A percentile compares a stretch with the other conserved stretches of the same genome.
phyloP scores from a whole-genome alignment of 2,329 filamentous ascomycete genomes.

The Hypomyces rosellus region DNA sequence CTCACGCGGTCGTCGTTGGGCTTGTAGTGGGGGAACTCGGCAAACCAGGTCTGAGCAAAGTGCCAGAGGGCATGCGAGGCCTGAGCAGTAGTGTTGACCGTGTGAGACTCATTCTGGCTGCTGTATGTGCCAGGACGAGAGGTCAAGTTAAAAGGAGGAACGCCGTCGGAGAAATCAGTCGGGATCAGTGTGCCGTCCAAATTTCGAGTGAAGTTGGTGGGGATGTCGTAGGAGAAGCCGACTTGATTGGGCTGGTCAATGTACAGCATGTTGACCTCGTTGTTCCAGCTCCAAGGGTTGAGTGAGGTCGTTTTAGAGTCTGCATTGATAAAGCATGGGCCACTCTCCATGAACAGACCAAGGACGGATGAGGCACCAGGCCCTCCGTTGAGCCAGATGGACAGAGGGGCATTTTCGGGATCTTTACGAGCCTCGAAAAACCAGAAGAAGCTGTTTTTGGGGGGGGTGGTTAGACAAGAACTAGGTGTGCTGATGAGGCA shows the following conservation, averaged over 20 bases:
- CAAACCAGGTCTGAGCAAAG: conserved; percentile 56
- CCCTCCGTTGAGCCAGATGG: conserved; percentile 61
- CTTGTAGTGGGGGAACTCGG: conserved; percentile 52
- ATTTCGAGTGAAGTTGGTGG: conserved; percentile 55
- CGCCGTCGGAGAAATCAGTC: conserved; percentile 30
- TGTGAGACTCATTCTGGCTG: conserved; percentile 23
- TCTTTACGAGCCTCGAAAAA: conserved; percentile 41
- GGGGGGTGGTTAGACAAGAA: neutral
- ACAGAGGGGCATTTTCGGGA: conserved; percentile 36
- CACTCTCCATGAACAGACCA: conserved; percentile 57
- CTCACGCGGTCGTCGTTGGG: conserved; percentile 51
- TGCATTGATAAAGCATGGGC: conserved; percentile 43
- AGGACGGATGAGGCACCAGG: conserved; percentile 57
- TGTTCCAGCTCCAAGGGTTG: conserved; percentile 60
- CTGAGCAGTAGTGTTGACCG: conserved; percentile 45
- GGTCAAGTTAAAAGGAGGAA: conserved; percentile 32
- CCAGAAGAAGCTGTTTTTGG: conserved; percentile 41
- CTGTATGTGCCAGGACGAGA: conserved; percentile 27
- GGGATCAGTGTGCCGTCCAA: conserved; percentile 47
- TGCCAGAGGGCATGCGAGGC: conserved; percentile 57
- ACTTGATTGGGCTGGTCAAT: conserved; percentile 61
- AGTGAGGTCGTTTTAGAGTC: conserved; percentile 46
- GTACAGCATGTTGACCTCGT: conserved; percentile 45
- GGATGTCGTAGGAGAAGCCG: conserved; percentile 59
- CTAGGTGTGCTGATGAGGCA: neutral